Evolutionary conservation across 805 yeast species (phyloP).

Genomic region (Pichia kluyveri): DNA sequence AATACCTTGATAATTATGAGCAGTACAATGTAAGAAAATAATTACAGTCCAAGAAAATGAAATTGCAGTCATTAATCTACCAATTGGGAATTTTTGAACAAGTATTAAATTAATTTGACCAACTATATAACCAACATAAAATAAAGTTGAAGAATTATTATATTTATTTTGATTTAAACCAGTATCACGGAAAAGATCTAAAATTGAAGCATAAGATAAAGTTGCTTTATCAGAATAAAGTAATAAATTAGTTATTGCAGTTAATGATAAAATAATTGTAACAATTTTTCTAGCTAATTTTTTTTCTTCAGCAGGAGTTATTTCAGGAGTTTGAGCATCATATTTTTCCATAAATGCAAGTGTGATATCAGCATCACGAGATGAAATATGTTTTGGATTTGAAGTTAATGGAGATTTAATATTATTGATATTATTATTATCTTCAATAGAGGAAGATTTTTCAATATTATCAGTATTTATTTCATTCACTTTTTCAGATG

Average conservation of each 20-base stretch:
- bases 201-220: constrained; percentile 31
- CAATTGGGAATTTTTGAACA: constrained; percentile 36
- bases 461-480: no score
- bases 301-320: constrained; percentile 15
- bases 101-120: constrained; percentile 37
- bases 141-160: constrained; percentile 42
- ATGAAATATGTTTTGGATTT: constrained; percentile 1
- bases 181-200: constrained; percentile 39
- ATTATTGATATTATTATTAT: no score
- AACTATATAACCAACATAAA: constrained; percentile 41
- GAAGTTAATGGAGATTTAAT: neutral
- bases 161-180: constrained; percentile 34
- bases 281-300: constrained; percentile 14
- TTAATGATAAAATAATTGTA: constrained; percentile 18
- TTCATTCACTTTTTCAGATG: no score
- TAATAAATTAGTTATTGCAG: constrained; percentile 17
- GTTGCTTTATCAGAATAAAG: constrained; percentile 35
- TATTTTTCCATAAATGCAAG: constrained; percentile 17
- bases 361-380: constrained; percentile 23
- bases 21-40: constrained; percentile 38
- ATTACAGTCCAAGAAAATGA: constrained; percentile 37
- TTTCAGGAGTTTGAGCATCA: constrained; percentile 15
- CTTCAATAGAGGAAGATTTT: no score
- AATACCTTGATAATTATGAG: constrained; percentile 36
- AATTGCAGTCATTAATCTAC: constrained; percentile 29